Evolutionary conservation across 768 basidiomycete genomes (phyloP).

Genomic region (Phylloporus arenicola): DNA sequence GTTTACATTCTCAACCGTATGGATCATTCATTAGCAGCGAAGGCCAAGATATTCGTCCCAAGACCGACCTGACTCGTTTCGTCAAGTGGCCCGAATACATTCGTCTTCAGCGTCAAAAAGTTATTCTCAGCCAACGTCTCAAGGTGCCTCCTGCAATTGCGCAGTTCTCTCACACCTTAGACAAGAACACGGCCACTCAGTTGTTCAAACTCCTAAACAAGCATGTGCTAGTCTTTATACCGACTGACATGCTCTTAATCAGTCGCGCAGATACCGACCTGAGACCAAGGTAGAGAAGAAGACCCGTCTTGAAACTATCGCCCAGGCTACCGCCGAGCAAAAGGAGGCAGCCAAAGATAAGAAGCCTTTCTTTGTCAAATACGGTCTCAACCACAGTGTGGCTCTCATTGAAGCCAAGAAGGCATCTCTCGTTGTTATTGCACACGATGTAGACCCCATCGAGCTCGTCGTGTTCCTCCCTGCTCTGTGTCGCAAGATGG

Average conservation of each 20-base stretch:
- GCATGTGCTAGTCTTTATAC: constrained; percentile 26
- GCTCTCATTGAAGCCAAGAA: constrained; percentile 97
- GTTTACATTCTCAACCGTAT: neutral
- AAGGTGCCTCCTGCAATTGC: constrained; percentile 98
- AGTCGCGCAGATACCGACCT: constrained; percentile 56
- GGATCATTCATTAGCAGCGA: neutral
- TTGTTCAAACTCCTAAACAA: constrained; percentile 98
- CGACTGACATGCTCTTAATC: neutral
- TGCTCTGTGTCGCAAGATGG: constrained; percentile 99
- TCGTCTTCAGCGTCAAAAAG: constrained; percentile 96
- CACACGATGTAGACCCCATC: constrained; percentile 98
- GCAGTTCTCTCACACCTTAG: constrained; percentile 95
- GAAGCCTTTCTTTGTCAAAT: constrained; percentile 95
- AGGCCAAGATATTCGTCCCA: constrained; percentile 93
- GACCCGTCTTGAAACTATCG: constrained; percentile 75
- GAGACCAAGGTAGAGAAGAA: constrained; percentile 98
- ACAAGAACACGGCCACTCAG: constrained; percentile 99
- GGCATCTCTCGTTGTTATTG: constrained; percentile 91
- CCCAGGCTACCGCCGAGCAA: constrained; percentile 73
- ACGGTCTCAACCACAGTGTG: constrained; percentile 95
- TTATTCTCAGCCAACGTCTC: constrained; percentile 94
- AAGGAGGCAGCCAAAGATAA: constrained; percentile 77
- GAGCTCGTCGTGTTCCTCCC: constrained; percentile 98
- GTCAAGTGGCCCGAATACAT: constrained; percentile 99
- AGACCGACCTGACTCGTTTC: constrained; percentile 89